Percentiles rank a stretch among this genome's conserved stretches.
phyloP scores from a whole-genome alignment of 1,139 yeast species.

The Ashbya aceris region DNA sequence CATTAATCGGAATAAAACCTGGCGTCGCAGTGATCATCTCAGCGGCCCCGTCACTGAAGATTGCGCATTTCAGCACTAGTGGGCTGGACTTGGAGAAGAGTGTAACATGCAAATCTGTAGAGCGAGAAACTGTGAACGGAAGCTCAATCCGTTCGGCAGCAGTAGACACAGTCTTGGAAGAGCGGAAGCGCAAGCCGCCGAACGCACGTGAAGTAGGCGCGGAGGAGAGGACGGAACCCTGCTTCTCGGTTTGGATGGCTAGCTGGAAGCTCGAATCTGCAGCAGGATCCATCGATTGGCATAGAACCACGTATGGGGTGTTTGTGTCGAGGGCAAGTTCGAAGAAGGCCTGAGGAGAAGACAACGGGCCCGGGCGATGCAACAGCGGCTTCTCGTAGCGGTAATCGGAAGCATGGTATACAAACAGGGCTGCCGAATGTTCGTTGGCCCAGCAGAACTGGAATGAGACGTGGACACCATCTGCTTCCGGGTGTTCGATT shows the following conservation, averaged over 20 bases:
- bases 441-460: slow-evolving; percentile 38
- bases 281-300: slow-evolving; percentile 16
- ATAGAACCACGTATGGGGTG: slow-evolving; percentile 30
- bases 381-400: slow-evolving; percentile 28
- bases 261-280: neutral
- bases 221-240: neutral
- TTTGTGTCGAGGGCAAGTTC: slow-evolving; percentile 34
- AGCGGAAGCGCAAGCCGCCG: slow-evolving; percentile 15
- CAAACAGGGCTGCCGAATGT: slow-evolving; percentile 24
- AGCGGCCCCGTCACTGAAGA: slow-evolving; percentile 21
- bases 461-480: slow-evolving; percentile 22
- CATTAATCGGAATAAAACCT: slow-evolving; percentile 7
- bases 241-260: neutral
- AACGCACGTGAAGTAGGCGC: slow-evolving; percentile 8
- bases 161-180: slow-evolving; percentile 17
- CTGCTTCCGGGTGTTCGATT: slow-evolving; percentile 17
- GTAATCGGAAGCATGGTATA: slow-evolving; percentile 29
- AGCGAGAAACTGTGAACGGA: neutral
- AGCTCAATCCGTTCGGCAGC: slow-evolving; percentile 12
- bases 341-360: slow-evolving; percentile 15
- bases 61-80: slow-evolving; percentile 20
- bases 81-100: slow-evolving; percentile 1
- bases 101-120: slow-evolving; percentile 5
- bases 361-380: slow-evolving; percentile 22
- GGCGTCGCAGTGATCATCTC: slow-evolving; percentile 11